Conservation (phyloP, 208 protist species). For the Balamuthia mandrillaris region DNA sequence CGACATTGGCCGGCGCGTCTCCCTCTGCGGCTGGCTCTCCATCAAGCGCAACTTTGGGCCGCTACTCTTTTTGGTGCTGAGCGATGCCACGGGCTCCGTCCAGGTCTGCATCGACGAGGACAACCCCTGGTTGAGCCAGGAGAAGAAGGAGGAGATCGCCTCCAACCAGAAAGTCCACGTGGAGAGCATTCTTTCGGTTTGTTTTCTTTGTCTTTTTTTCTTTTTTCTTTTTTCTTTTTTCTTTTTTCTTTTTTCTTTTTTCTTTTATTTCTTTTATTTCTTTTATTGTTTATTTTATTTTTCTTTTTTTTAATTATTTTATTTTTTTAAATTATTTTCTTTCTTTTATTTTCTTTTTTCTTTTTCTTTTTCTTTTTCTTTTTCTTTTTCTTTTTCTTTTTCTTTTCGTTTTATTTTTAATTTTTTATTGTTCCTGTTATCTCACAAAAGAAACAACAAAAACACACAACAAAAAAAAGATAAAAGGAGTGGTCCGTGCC, state of each 20-base stretch:
- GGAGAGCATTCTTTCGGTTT: neutral
- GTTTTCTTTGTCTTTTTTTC: neutral
- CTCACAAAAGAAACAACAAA: too few species aligned
- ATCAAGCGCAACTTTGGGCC: neutral
- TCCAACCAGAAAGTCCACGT: too few species aligned
- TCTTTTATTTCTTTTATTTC: neutral
- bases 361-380: neutral
- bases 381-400: too few species aligned
- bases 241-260: neutral
- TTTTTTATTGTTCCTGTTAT: too few species aligned
- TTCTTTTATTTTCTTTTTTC: neutral
- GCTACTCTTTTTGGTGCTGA: constrained; percentile 13
- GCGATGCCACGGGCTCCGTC: neutral
- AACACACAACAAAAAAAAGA: too few species aligned
- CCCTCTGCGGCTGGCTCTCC: neutral
- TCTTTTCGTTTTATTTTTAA: too few species aligned
- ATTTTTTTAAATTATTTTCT: too few species aligned
- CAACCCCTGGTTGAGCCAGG: neutral
- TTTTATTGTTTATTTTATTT: neutral
- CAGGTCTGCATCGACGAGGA: constrained; percentile 22
- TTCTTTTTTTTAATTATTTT: neutral
- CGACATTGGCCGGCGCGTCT: neutral
- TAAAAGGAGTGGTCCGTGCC: constrained; percentile 18
- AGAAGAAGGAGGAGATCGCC: neutral
- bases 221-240: neutral